These are phyloP conservation scores for Populus simonii DNA, from an alignment of 345 rosid genomes.

Conservation along the genomic window DNA sequence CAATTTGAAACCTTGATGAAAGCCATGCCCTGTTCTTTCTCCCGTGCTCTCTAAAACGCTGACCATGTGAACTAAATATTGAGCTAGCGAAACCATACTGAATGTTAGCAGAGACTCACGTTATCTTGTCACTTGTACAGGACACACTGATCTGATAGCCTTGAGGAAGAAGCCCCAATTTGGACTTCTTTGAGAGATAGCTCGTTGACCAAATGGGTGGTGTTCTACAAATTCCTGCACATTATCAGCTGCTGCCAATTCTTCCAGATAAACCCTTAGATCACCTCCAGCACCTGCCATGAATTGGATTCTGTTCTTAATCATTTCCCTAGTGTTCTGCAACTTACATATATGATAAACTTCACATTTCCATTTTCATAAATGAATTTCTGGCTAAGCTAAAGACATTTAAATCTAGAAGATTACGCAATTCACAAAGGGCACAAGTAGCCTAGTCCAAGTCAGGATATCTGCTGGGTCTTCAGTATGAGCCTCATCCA, in stretches of 20 bases:
- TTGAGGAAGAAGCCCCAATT: slow-evolving; percentile 59
- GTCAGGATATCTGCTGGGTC: neutral
- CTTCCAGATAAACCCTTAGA: slow-evolving; percentile 61
- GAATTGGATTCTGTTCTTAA: neutral
- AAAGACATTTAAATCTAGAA: neutral
- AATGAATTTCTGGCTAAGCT: neutral
- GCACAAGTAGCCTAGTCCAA: neutral
- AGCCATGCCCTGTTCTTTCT: neutral
- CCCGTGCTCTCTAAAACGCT: neutral
- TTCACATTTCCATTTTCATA: neutral
- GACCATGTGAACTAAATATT: neutral
- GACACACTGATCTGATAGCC: slow-evolving; percentile 7
- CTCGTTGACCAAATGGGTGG: slow-evolving; percentile 70
- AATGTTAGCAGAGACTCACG: neutral
- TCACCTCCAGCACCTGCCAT: slow-evolving; percentile 65
- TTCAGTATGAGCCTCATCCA: too few relatives aligned
- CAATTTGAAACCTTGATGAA: slow-evolving; percentile 1
- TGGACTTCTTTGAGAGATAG: slow-evolving; percentile 49
- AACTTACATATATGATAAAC: neutral
- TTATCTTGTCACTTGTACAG: neutral
- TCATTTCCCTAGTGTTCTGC: neutral
- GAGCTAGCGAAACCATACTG: neutral
- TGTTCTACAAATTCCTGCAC: slow-evolving; percentile 55
- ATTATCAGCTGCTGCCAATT: slow-evolving; percentile 46
- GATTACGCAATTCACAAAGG: neutral